These are phyloP conservation scores for Russula sp. DNA, from an alignment of 768 basidiomycete genomes.

Conservation along the genomic window DNA sequence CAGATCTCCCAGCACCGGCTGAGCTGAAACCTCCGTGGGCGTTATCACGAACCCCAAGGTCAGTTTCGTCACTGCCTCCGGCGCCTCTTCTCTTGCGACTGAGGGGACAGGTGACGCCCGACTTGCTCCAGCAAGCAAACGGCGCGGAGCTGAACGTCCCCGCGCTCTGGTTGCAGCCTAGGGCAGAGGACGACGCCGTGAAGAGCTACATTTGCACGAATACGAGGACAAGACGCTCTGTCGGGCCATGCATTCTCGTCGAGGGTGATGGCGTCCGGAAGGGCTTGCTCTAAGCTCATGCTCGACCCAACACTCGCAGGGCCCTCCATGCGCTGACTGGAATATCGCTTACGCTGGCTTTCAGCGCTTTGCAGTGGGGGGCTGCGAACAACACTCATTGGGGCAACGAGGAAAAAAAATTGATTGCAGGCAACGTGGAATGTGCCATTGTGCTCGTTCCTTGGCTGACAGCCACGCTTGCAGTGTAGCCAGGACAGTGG, in stretches of 20 bases:
- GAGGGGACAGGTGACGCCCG: slow-evolving; percentile 57
- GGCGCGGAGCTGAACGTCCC: slow-evolving; percentile 64
- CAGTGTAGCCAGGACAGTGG: too few species aligned
- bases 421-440: too few species aligned
- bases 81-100: background rate
- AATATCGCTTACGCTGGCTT: background rate
- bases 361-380: background rate
- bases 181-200: slow-evolving; percentile 67
- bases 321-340: background rate
- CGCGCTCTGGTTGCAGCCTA: slow-evolving; percentile 86
- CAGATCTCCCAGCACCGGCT: slow-evolving; percentile 51
- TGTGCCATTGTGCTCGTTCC: too few species aligned
- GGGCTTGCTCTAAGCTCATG: slow-evolving; percentile 11
- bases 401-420: background rate
- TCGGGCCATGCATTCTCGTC: slow-evolving; percentile 78
- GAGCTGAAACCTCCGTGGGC: slow-evolving; percentile 64
- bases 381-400: background rate
- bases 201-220: slow-evolving; percentile 59
- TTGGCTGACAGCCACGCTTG: background rate
- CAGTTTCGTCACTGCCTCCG: background rate
- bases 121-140: slow-evolving; percentile 60
- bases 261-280: slow-evolving; percentile 55
- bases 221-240: slow-evolving; percentile 62
- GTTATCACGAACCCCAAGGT: slow-evolving; percentile 77
- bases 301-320: background rate